Evolutionary conservation across 2,329 filamentous ascomycete species (phyloP), one percentile per base, ranked within the genome.

Genomic region (Colletotrichum melonis): DNA sequence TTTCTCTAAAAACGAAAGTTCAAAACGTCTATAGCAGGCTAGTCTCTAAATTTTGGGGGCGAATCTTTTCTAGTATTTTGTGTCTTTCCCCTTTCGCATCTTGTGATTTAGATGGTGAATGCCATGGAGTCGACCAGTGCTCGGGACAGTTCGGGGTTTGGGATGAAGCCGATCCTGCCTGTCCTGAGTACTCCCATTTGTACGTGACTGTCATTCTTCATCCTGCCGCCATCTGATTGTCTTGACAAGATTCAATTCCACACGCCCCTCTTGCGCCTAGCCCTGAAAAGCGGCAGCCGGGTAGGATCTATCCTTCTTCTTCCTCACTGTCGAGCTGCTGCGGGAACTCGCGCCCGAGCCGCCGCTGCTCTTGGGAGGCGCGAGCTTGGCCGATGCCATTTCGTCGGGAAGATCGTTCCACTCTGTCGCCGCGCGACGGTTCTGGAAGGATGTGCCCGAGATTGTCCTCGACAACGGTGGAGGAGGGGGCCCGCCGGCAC

Each of bases 361-460:
- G 1, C 76, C 75, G 42, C 66, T 77, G 46, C 70, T 81, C 56
- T 77, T 77, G 5, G 76, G 80, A 65, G 77, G 79, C 11, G 67
- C 77, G n/a, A 73, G 75, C 75, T 68, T 2, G 55, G 63, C 12
- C 52, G 81, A 76, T 3, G 79, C 71, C 88, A 92, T 91, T 64
- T 92, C 90, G 11, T 85, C 84, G 0, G 91, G 91, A 11, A 92
- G 78, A 78, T 92, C 91, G 81, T 92, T 92, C 91, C 91, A 92
- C 78, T 92, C 91, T 35, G 82, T 89, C 24, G 89, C 87, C 3
- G 91, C 88, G 7, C 90, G 85, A 76, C 84, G 81, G 72, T 89
- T 91, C 80, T 92, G 90, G 79, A 87, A 92, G 1, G 90, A 92
- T 59, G 84, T 80, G 4, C 83, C 82, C 19, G 80, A 78, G 8